Percentiles rank a stretch among this genome's conserved stretches.
Evolutionary conservation across 2,329 filamentous ascomycete genomes (phyloP).

Genomic region (Ploettnerulaceae sp.): DNA sequence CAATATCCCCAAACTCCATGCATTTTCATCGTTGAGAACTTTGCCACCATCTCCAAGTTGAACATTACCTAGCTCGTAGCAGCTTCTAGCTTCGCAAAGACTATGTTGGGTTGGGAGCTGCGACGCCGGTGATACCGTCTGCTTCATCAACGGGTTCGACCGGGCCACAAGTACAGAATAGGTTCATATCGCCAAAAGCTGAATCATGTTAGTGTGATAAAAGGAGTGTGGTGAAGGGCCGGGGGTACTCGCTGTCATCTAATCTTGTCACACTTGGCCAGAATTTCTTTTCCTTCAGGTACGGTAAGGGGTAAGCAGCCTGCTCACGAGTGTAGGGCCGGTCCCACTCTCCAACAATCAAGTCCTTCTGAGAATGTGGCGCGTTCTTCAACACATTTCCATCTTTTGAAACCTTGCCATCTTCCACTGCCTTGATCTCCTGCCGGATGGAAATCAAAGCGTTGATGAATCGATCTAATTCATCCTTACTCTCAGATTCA

Average conservation of each 20-base stretch:
- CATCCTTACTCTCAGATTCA: slow-evolving; percentile 85
- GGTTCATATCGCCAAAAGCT: slow-evolving; percentile 87
- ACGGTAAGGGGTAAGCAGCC: slow-evolving; percentile 82
- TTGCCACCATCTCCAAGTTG: not conserved
- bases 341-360: slow-evolving; percentile 73
- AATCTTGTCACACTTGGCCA: slow-evolving; percentile 86
- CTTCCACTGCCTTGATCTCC: slow-evolving; percentile 81
- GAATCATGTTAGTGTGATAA: slow-evolving; percentile 20
- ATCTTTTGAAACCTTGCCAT: slow-evolving; percentile 67
- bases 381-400: slow-evolving; percentile 85
- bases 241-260: slow-evolving; percentile 67
- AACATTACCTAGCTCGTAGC: not conserved
- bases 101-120: slow-evolving; percentile 27
- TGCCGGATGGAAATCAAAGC: slow-evolving; percentile 79
- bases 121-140: slow-evolving; percentile 25
- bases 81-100: too few relatives aligned
- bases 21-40: not conserved
- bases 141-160: slow-evolving; percentile 49
- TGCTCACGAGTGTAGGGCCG: slow-evolving; percentile 75
- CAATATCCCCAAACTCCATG: slow-evolving; percentile 3
- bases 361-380: slow-evolving; percentile 78
- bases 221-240: slow-evolving; percentile 17
- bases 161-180: slow-evolving; percentile 91
- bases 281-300: slow-evolving; percentile 92
- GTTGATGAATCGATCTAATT: slow-evolving; percentile 90